Evolutionary conservation across 1,139 yeast species (phyloP).

Genomic region (Scheffersomyces cryptocercus): DNA sequence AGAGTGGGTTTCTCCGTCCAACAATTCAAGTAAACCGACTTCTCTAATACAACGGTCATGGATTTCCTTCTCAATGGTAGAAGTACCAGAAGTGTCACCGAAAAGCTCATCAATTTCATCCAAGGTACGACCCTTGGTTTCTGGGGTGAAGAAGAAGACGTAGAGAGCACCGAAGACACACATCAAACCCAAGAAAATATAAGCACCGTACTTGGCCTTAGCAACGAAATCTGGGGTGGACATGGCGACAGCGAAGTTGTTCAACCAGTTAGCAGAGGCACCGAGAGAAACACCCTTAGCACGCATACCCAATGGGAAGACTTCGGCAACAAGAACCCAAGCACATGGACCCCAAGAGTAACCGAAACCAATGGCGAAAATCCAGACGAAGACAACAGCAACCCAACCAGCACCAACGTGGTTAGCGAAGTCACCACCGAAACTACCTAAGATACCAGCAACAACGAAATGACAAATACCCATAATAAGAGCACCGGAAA

Average conservation of each 20-base stretch:
- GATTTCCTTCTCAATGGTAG: not conserved
- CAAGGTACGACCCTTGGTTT: slow-evolving; percentile 49
- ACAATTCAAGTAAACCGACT: not conserved
- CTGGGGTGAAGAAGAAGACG: slow-evolving; percentile 57
- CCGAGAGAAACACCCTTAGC: slow-evolving; percentile 43
- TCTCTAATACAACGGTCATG: not conserved
- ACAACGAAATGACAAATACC: slow-evolving; percentile 39
- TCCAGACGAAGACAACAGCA: slow-evolving; percentile 6
- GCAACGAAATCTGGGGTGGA: slow-evolving; percentile 47
- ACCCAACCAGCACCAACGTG: slow-evolving; percentile 1
- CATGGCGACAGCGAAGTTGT: slow-evolving; percentile 50
- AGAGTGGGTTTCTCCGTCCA: not conserved
- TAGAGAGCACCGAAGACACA: slow-evolving; percentile 55
- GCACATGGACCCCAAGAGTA: slow-evolving; percentile 28
- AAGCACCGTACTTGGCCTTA: slow-evolving; percentile 42
- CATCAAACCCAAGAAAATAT: slow-evolving; percentile 44
- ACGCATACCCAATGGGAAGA: slow-evolving; percentile 24
- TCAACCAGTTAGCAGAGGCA: slow-evolving; percentile 50
- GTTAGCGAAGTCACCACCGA: slow-evolving; percentile 21
- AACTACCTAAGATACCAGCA: slow-evolving; percentile 34
- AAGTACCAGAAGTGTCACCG: slow-evolving; percentile 1
- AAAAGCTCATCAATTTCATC: slow-evolving; percentile 40
- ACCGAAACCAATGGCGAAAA: slow-evolving; percentile 21
- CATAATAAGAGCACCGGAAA: slow-evolving; percentile 28
- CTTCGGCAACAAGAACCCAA: slow-evolving; percentile 21